Percentiles rank a stretch among this genome's conserved stretches.
These are phyloP conservation scores for Acrodontium crateriforme DNA, from an alignment of 2,329 filamentous ascomycete species.

Conservation along the genomic window DNA sequence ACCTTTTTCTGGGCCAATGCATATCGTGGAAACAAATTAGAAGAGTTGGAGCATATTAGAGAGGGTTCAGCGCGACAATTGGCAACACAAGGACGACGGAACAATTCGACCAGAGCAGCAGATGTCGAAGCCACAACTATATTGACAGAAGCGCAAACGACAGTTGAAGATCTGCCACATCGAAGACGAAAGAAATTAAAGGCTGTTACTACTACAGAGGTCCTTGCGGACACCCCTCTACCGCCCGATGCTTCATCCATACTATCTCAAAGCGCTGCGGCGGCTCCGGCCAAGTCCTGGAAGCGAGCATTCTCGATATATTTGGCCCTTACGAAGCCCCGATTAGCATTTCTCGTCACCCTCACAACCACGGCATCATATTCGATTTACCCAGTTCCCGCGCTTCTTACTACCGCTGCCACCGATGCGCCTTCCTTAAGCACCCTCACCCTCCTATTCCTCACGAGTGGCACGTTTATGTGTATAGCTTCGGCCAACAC, in stretches of 20 bases:
- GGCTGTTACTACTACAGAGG: slow-evolving; percentile 8
- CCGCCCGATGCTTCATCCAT: slow-evolving; percentile 49
- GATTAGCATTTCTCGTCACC: slow-evolving; percentile 79
- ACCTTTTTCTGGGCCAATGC: slow-evolving; percentile 24
- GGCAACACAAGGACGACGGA: slow-evolving; percentile 1
- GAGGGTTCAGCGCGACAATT: too few relatives aligned
- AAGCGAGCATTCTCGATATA: slow-evolving; percentile 62
- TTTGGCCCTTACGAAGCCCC: slow-evolving; percentile 88
- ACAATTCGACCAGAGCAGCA: background rate
- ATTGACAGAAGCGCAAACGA: slow-evolving; percentile 1
- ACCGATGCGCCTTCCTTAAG: slow-evolving; percentile 66
- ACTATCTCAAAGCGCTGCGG: slow-evolving; percentile 42
- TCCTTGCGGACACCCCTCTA: slow-evolving; percentile 18
- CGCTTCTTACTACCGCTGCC: slow-evolving; percentile 58
- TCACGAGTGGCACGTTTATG: slow-evolving; percentile 72
- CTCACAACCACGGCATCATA: slow-evolving; percentile 85
- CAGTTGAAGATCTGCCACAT: slow-evolving; percentile 17
- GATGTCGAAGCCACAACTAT: background rate
- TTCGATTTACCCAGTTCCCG: slow-evolving; percentile 81
- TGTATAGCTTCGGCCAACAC: slow-evolving; percentile 87
- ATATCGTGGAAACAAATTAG: slow-evolving; percentile 8
- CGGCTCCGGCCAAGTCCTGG: slow-evolving; percentile 42
- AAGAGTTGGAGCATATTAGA: too few relatives aligned
- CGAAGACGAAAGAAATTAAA: slow-evolving; percentile 23
- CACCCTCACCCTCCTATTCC: slow-evolving; percentile 79